A percentile compares a stretch with the other conserved stretches of the same genome.
Conservation (phyloP, 2,329 filamentous ascomycete species). For the Botrytis porri region DNA sequence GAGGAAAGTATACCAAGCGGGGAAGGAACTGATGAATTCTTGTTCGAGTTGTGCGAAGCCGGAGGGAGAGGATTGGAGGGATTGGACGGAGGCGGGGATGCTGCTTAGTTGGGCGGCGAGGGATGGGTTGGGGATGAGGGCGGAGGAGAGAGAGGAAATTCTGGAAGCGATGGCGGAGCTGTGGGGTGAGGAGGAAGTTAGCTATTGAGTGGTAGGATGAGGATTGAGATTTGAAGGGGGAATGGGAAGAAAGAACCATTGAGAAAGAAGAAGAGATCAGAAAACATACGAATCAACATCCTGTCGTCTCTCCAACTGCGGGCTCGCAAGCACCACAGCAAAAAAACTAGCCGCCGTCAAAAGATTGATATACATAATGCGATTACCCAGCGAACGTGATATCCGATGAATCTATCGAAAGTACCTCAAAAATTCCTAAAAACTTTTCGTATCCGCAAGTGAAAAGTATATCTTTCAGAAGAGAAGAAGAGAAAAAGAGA, state of each 20-base stretch:
- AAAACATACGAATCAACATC: conserved; percentile 2
- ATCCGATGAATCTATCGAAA: not conserved
- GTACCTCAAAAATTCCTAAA: too few species aligned
- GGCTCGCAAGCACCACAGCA: conserved; percentile 5
- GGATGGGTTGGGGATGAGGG: not conserved
- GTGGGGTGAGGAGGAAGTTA: not conserved
- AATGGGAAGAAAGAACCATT: too few species aligned
- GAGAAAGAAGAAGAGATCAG: not conserved
- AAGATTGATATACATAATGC: conserved; percentile 14
- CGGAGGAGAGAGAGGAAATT: not conserved
- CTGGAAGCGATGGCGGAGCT: conserved; percentile 8
- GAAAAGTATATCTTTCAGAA: not conserved
- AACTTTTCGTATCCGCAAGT: not conserved
- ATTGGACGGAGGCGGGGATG: conserved; percentile 12
- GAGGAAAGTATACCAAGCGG: conserved; percentile 10
- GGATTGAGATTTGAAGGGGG: too few species aligned
- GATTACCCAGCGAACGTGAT: not conserved
- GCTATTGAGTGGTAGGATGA: not conserved
- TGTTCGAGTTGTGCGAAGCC: not conserved
- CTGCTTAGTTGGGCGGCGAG: conserved; percentile 9
- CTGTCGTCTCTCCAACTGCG: not conserved
- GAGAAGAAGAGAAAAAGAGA: not conserved
- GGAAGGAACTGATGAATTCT: not conserved
- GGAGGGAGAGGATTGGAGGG: conserved; percentile 4
- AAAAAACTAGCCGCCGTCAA: conserved; percentile 11